Evolutionary conservation across 768 basidiomycete genomes (phyloP), one percentile per base, ranked within the genome.

Genomic region (Nevesoporus exiguus): DNA sequence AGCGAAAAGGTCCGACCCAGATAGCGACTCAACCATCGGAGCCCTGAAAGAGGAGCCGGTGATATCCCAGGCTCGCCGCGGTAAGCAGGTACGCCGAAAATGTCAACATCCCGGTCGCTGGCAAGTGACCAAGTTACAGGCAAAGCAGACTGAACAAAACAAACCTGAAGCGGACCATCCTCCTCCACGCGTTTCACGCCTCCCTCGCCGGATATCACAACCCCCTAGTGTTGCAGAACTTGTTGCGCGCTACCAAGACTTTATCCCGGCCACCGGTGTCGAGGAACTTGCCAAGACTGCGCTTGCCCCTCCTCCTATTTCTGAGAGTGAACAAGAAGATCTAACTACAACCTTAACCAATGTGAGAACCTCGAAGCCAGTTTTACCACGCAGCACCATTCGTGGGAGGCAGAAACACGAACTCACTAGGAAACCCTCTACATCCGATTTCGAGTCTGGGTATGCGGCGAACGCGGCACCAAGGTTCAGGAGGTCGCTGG

Each of bases 381-480:
- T 70, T 33, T 60, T 51, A 15, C 54, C 63, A 11, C 79, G 78
- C 17, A 71, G 65, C 15, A 64, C 75, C 6, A 51, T 73, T 19
- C 78, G 83, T 34, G 75, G 74, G 31, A 77, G 80, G 54, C 81
- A 83, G 61, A 66, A 55, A 54, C 79, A 77, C 36, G 60, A 76
- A 43, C 70, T 78, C 40, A 62, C 72, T 14, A 79, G 76, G 64
- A 83, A 83, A 58, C 71, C 82, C 36, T 85, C 86, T 9, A 76
- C 77, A 10, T 95, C 93, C 7, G 94, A 96, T 66, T 92, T 92
- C 50, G 94, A 96, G 71, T 83, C 88, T 52, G 84, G 93, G 44
- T 96, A 95, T 71, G 93, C 93, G 4, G 90, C 86, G n/a, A 94
- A 94, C 64, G 85, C 93, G 54, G 93, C 91, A 1, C 87, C 92